These are phyloP conservation scores for Pythium phragmiticola DNA, from an alignment of 352 stramenopile genomes.

Conservation along the genomic window DNA sequence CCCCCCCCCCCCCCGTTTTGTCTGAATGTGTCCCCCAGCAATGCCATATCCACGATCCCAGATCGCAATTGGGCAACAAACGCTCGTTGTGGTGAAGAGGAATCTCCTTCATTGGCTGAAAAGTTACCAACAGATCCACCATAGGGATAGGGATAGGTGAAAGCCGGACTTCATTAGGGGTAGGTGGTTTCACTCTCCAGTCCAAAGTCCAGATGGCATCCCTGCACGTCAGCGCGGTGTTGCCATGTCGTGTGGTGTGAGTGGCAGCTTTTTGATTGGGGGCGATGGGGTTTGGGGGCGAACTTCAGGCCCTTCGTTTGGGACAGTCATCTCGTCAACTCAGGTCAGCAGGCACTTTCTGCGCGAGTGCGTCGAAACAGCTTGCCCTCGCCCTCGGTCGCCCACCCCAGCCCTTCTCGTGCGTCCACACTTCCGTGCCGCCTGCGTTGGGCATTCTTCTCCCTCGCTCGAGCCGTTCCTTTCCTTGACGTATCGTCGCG, in stretches of 20 bases:
- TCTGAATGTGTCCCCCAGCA: slow-evolving; percentile 1
- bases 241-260: slow-evolving; percentile 2
- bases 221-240: slow-evolving; percentile 1
- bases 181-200: slow-evolving; percentile 3
- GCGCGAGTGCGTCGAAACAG: slow-evolving; percentile 21
- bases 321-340: background rate
- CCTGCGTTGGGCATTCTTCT: slow-evolving; percentile 3
- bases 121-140: background rate
- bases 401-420: slow-evolving; percentile 2
- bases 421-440: background rate
- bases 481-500: background rate
- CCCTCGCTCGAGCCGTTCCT: slow-evolving; percentile 8
- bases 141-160: slow-evolving; percentile 10
- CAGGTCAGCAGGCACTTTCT: slow-evolving; percentile 15
- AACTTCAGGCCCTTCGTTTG: too few species aligned
- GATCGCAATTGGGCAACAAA: slow-evolving; percentile 16
- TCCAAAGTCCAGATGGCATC: slow-evolving; percentile 16
- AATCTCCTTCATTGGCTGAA: slow-evolving; percentile 10
- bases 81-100: background rate
- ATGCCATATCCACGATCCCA: slow-evolving; percentile 15
- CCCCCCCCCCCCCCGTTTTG: too few species aligned
- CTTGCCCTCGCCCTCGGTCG: background rate
- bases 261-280: slow-evolving; percentile 11
- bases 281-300: slow-evolving; percentile 2
- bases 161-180: slow-evolving; percentile 21